A percentile compares a stretch with the other conserved stretches of the same genome.
Conservation (phyloP, 179 eudicot species). For the Monotropa hypopitys region DNA sequence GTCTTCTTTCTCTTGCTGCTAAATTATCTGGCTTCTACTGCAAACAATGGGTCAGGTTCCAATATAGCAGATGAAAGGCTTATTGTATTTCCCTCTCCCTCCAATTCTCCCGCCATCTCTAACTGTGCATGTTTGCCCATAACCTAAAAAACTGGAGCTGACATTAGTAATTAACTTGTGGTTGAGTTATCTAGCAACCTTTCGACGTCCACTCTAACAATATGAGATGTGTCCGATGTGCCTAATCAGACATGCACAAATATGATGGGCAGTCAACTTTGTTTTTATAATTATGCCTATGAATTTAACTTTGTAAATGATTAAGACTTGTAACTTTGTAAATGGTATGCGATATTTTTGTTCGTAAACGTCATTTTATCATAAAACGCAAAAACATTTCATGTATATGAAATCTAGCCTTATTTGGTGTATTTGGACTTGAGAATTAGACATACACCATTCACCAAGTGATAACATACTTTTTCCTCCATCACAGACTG, state of each 20-base stretch:
- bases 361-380: not conserved
- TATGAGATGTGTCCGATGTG: not conserved
- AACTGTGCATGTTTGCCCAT: not conserved
- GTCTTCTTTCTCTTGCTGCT: not conserved
- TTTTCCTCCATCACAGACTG: conserved; percentile 28
- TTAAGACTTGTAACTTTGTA: not conserved
- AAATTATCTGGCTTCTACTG: not conserved
- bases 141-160: not conserved
- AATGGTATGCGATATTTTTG: too few relatives aligned
- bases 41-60: not conserved
- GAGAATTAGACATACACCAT: not conserved
- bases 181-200: not conserved
- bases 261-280: not conserved
- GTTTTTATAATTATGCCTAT: not conserved
- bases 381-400: not conserved
- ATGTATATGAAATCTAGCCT: not conserved
- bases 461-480: not conserved
- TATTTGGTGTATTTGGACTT: not conserved
- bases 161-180: not conserved
- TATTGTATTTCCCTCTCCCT: not conserved
- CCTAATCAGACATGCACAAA: not conserved
- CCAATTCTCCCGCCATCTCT: not conserved
- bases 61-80: not conserved
- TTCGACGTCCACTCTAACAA: not conserved
- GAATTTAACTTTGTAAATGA: not conserved